Evolutionary conservation across 2,329 filamentous ascomycete species (phyloP), one percentile per base, ranked within the genome.

Genomic region (Calonectria ilicicola): DNA sequence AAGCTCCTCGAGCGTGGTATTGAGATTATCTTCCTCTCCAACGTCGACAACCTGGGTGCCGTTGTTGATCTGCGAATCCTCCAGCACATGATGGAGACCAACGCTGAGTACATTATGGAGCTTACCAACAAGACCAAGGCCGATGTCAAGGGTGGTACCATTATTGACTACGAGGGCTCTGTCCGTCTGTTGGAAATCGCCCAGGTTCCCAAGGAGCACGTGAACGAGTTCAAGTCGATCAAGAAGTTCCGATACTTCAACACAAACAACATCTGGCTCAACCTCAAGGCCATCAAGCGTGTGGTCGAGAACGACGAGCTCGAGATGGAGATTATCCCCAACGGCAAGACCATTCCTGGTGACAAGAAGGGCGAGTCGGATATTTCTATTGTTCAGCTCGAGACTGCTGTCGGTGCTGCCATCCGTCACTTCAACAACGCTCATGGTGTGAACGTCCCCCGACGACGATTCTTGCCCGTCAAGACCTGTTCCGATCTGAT

Each of bases 191-290:
- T 99, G 66, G 97, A 99, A 89, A 98, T 99, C 81, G 97, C 97
- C 17, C 97, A 99, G 90, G 97, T 99, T 42, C 97, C 97, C 87
- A 99, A 98, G 92, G 95, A 99, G 90, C 97, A 99, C 88, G 95
- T 97, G 85, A 98, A 99, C 88, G 97, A 99, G 89, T 99, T 99
- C 95, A 99, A 99, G 93, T 98, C 96, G 62, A 99, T 99, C 91
- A 99, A 99, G 93, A 99, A 99, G 91, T 99, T 99, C 94, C 98
- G 98, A 91, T 99, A 99, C 93, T 99, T 99, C 93, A 99, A 99
- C 92, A 99, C 97, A 87, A 99, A 99, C 94, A 99, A 99, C 92
- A 98, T 99, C 88, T 99, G 97, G 97, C 94, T 99, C 91, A 98
- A 98, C 89, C 91, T 98, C 81, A 93, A 95, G 84, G 97, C 97